These are phyloP conservation scores for Penicillium palitans DNA, from an alignment of 2,329 filamentous ascomycete genomes.

Conservation along the genomic window DNA sequence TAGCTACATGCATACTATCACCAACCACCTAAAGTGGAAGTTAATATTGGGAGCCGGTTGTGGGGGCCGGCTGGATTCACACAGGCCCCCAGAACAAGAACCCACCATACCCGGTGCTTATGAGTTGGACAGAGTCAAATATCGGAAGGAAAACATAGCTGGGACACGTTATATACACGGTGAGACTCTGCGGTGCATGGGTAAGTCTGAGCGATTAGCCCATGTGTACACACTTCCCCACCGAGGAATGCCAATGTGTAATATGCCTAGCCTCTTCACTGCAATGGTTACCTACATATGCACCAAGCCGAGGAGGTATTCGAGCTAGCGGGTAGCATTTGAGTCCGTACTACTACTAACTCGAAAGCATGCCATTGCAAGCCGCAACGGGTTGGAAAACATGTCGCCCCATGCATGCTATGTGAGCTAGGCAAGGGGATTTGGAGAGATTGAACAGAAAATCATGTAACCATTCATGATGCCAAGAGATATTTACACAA, in stretches of 20 bases:
- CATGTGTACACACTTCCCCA: neutral
- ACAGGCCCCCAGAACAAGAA: neutral
- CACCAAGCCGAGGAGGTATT: neutral
- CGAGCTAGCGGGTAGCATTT: neutral
- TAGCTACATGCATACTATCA: neutral
- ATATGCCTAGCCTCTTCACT: neutral
- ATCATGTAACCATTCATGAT: slow-evolving; percentile 40
- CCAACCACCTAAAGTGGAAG: neutral
- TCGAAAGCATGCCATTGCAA: neutral
- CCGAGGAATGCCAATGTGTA: neutral
- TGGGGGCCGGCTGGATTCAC: neutral
- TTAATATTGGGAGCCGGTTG: neutral
- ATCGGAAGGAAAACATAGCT: neutral
- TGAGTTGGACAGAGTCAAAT: neutral
- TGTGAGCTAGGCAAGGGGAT: slow-evolving; percentile 5
- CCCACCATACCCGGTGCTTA: neutral
- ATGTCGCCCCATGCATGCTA: neutral
- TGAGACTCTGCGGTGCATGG: neutral
- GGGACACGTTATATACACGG: neutral
- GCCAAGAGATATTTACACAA: slow-evolving; percentile 44
- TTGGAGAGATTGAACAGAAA: slow-evolving; percentile 21
- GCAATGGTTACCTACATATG: slow-evolving; percentile 1
- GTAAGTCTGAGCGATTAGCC: neutral
- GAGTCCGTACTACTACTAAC: neutral
- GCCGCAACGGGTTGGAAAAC: neutral